These are phyloP conservation scores for Hanseniaspora hatyaiensis DNA, from an alignment of 805 yeast genomes.

Conservation along the genomic window DNA sequence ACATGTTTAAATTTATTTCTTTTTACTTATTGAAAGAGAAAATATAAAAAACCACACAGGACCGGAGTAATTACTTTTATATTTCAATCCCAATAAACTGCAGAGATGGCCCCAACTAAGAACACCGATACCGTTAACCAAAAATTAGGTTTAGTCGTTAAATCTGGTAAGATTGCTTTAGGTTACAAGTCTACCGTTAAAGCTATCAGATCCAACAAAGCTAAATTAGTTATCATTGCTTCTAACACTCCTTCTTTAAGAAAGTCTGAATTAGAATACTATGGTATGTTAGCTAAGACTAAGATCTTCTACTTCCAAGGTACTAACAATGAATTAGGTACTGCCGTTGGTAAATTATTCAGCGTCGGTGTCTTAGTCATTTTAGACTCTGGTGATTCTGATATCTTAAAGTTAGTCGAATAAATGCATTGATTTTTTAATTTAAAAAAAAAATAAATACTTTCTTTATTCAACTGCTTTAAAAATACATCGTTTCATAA, in stretches of 20 bases:
- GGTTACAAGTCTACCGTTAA: constrained; percentile 99
- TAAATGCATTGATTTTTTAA: constrained; percentile 21
- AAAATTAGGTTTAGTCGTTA: constrained; percentile 94
- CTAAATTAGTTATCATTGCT: constrained; percentile 94
- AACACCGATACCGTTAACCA: constrained; percentile 90
- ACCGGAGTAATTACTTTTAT: constrained; percentile 32
- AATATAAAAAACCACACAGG: constrained; percentile 2
- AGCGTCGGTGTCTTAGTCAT: constrained; percentile 96
- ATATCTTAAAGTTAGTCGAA: constrained; percentile 65
- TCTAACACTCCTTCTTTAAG: constrained; percentile 99
- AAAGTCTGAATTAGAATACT: constrained; percentile 99
- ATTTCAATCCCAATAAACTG: constrained; percentile 14
- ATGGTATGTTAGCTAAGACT: constrained; percentile 99
- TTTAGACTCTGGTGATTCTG: constrained; percentile 99
- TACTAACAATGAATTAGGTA: constrained; percentile 99
- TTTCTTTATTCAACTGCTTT: background rate
- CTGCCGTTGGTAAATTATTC: constrained; percentile 99
- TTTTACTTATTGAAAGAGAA: background rate
- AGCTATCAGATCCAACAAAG: constrained; percentile 97
- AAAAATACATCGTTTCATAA: too few species aligned
- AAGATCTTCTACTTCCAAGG: constrained; percentile 96
- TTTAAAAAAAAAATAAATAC: background rate
- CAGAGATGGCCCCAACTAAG: constrained; percentile 73
- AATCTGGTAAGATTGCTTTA: constrained; percentile 98
- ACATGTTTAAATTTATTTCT: constrained; percentile 1